These are phyloP conservation scores for Pleurotus sapidus DNA, from an alignment of 768 basidiomycete species.

Conservation along the genomic window DNA sequence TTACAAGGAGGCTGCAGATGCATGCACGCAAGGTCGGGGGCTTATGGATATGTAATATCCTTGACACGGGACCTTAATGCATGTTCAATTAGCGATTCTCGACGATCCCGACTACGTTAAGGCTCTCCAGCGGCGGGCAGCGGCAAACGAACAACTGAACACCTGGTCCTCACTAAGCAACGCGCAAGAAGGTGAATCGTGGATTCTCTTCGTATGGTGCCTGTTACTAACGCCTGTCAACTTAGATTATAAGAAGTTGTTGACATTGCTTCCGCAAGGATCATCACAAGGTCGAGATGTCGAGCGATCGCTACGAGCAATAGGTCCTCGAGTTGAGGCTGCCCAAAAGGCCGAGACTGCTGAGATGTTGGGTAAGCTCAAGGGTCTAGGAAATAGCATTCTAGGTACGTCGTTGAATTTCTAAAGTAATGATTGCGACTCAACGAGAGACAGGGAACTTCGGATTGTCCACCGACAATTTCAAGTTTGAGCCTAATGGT, in stretches of 20 bases:
- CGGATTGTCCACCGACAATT: conserved; percentile 93
- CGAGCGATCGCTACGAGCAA: conserved; percentile 41
- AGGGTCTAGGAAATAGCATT: conserved; percentile 87
- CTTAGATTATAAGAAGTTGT: conserved; percentile 76
- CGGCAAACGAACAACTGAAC: conserved; percentile 74
- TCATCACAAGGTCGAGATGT: conserved; percentile 50
- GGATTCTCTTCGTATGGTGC: neutral
- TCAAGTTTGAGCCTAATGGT: conserved; percentile 92
- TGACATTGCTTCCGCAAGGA: conserved; percentile 56
- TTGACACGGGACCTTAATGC: conserved; percentile 8
- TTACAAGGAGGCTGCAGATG: conserved; percentile 74
- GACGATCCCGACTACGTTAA: conserved; percentile 88
- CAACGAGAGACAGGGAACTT: conserved; percentile 65
- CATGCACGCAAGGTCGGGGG: conserved; percentile 69
- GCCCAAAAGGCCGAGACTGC: conserved; percentile 84
- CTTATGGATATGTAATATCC: conserved; percentile 1
- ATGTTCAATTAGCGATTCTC: conserved; percentile 57
- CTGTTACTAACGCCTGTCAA: neutral
- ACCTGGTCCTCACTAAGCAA: conserved; percentile 82
- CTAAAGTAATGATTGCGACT: neutral
- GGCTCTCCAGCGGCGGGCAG: conserved; percentile 85
- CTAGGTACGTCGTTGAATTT: conserved; percentile 53
- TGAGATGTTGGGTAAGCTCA: conserved; percentile 92
- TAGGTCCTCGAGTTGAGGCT: conserved; percentile 69
- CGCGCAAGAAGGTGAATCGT: conserved; percentile 74